phyloP scores from a whole-genome alignment of 768 basidiomycete species.

The Amanita muscaria region DNA sequence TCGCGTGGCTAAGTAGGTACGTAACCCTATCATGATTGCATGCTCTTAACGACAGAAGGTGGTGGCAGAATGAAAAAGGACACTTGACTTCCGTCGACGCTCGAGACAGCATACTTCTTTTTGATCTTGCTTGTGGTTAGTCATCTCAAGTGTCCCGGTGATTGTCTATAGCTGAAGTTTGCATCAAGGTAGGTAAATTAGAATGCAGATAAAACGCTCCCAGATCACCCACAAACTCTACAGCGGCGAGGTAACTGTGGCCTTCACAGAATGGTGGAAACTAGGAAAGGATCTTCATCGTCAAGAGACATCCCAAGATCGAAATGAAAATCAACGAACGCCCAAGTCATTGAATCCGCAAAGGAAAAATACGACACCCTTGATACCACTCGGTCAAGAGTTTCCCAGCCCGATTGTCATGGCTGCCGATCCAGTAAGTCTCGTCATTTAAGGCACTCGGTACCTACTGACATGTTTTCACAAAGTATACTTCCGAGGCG shows the following conservation, averaged over 20 bases:
- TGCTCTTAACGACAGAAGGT: slow-evolving; percentile 17
- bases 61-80: slow-evolving; percentile 28
- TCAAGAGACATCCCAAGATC: slow-evolving; percentile 2
- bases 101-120: slow-evolving; percentile 26
- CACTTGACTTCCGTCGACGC: slow-evolving; percentile 10
- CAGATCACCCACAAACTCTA: slow-evolving; percentile 7
- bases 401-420: slow-evolving; percentile 26
- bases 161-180: slow-evolving; percentile 2
- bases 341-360: not conserved
- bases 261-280: slow-evolving; percentile 54
- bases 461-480: slow-evolving; percentile 3
- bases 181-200: slow-evolving; percentile 22
- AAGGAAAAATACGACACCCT: slow-evolving; percentile 14
- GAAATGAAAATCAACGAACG: not conserved
- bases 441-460: not conserved
- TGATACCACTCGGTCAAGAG: slow-evolving; percentile 26
- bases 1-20: slow-evolving; percentile 44
- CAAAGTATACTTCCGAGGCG: slow-evolving; percentile 52
- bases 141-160: slow-evolving; percentile 15
- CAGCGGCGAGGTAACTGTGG: slow-evolving; percentile 59
- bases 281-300: slow-evolving; percentile 21
- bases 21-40: not conserved
- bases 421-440: slow-evolving; percentile 46
- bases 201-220: not conserved
- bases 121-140: slow-evolving; percentile 55